Evolutionary conservation across 805 yeast species (phyloP), one percentile per base, ranked within the genome.

Genomic region (Torulaspora microellipsoides): DNA sequence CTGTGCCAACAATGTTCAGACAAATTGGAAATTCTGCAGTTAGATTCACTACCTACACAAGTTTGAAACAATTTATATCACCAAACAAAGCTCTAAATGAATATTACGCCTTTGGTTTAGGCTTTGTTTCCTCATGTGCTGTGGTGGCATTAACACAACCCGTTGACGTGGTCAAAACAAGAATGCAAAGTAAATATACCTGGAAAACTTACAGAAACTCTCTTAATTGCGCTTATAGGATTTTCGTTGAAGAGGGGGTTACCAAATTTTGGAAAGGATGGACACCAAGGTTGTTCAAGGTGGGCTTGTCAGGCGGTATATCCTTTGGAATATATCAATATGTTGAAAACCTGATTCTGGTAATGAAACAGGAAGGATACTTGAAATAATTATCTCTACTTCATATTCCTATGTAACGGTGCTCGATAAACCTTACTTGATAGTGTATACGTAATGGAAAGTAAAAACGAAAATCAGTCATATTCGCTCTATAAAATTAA

Each of bases 61-160:
- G 83, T 20, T 67, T 93, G 27, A 81, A 84, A 55, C 96, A 89
- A 59, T 54, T 80, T 36, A 59, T 83, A 14, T 78, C 77, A 34
- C 80, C 65, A 10, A 62, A 59, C 31, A 56, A 56, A 35, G 70
- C 66, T 55, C 35, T 69, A 55, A 62, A 66, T 44, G 60, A 64
- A 33, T 56, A 63, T 35, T 46, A 67, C 11, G 62, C 70, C 1
- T 60, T 60, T 27, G 63, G 57, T 0, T 45, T 80, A 8, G 88
- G 93, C 4, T 66, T 81, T 9, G 70, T 78, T 1, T 78, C 95
- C 2, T 80, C 93, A 0, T 65, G 76, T 3, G 83, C 88, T 0
- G 95, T 86, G 25, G 85, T 87, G 15, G 78, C 77, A 0, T 68
- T 77, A 0, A 90, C 96, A 0, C 98, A 88, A 66, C 97, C 97